A percentile compares a stretch with the other conserved stretches of the same genome.
phyloP scores from a whole-genome alignment of 1,284 basidiomycete species.

The Peniophora sp. region DNA sequence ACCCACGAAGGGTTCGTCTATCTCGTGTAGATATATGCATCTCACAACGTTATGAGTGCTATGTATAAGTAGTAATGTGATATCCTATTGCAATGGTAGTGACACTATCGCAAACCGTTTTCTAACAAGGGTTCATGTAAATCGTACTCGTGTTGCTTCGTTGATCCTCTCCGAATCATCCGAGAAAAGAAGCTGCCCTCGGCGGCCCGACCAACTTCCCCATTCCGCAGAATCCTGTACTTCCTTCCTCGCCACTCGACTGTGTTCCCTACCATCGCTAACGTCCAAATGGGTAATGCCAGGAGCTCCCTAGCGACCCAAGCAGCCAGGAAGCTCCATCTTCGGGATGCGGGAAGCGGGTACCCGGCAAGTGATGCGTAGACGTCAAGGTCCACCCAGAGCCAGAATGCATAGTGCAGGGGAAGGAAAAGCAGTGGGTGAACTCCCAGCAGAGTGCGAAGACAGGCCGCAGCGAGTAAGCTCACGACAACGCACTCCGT shows the following conservation, averaged over 20 bases:
- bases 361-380: slow-evolving; percentile 69
- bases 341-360: slow-evolving; percentile 39
- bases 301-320: slow-evolving; percentile 75
- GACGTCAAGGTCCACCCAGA: slow-evolving; percentile 66
- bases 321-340: slow-evolving; percentile 61
- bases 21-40: too few relatives aligned
- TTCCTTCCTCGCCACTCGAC: slow-evolving; percentile 78
- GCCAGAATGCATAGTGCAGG: slow-evolving; percentile 50
- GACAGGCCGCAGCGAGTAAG: slow-evolving; percentile 50
- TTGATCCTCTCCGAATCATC: slow-evolving; percentile 1
- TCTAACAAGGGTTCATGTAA: too few relatives aligned
- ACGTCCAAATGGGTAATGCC: slow-evolving; percentile 79
- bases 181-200: not conserved
- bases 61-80: not conserved
- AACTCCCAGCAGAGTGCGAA: slow-evolving; percentile 45
- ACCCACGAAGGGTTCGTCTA: too few relatives aligned
- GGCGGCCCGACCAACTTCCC: slow-evolving; percentile 39
- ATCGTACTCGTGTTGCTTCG: too few relatives aligned
- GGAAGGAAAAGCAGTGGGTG: slow-evolving; percentile 47
- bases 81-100: too few relatives aligned
- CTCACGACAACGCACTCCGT: slow-evolving; percentile 79
- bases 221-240: slow-evolving; percentile 59
- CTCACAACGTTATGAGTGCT: too few relatives aligned
- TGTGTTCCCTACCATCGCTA: slow-evolving; percentile 72
- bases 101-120: too few relatives aligned